Evolutionary conservation across 148 eudicot genomes (phyloP).

Genomic region (Polygonum maritimum): DNA sequence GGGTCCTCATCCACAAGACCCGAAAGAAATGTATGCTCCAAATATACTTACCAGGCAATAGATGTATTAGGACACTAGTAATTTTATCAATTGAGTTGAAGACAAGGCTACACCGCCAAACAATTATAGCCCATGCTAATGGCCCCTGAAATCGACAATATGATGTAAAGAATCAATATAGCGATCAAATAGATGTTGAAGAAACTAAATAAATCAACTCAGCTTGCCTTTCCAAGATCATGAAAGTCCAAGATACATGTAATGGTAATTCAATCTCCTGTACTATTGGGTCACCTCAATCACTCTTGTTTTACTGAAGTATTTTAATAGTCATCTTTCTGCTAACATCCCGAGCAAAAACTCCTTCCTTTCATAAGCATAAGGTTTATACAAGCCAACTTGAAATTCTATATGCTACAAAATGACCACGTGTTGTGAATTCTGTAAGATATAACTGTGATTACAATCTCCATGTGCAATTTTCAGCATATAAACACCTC

Average conservation of each 20-base stretch:
- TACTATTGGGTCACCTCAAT: not conserved
- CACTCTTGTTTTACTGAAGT: not conserved
- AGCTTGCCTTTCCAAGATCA: not conserved
- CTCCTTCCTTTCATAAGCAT: not conserved
- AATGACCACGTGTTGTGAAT: not conserved
- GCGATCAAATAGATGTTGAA: not conserved
- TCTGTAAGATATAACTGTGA: not conserved
- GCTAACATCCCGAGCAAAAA: not conserved
- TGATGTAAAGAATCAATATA: not conserved
- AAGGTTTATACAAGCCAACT: not conserved
- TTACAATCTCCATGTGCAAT: not conserved
- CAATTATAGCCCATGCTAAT: slow-evolving; percentile 93
- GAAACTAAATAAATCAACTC: not conserved
- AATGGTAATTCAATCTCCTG: not conserved
- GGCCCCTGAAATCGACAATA: slow-evolving; percentile 57
- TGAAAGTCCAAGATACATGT: not conserved
- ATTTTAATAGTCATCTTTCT: not conserved
- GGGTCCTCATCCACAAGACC: not conserved
- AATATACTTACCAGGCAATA: slow-evolving; percentile 68
- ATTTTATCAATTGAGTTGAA: slow-evolving; percentile 89
- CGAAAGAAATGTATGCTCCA: not conserved
- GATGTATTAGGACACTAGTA: slow-evolving; percentile 94
- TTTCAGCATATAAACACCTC: not conserved
- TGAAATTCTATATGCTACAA: not conserved
- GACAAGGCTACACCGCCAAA: slow-evolving; percentile 96